Conservation (phyloP, 1,284 basidiomycete species). For the Sporisorium reilianum region DNA sequence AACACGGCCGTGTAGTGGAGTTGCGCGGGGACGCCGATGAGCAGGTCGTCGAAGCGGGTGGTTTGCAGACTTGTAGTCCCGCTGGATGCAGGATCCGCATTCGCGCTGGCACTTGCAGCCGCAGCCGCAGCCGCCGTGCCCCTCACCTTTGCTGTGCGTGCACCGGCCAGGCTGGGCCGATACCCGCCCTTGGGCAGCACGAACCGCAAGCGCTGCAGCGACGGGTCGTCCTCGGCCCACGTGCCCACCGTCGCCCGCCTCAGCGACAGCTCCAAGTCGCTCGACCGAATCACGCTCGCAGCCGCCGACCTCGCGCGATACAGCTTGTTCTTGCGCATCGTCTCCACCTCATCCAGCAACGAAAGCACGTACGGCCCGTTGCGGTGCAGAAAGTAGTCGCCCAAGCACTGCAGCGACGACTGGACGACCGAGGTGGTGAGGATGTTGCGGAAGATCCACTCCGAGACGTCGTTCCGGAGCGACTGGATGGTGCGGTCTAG, state of each 20-base stretch:
- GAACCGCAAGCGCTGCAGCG: slow-evolving; percentile 44
- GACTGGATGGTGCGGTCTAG: slow-evolving; percentile 70
- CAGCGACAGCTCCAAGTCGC: slow-evolving; percentile 55
- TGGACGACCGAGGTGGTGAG: slow-evolving; percentile 84
- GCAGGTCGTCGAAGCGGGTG: slow-evolving; percentile 52
- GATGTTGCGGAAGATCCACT: slow-evolving; percentile 91
- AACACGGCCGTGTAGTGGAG: slow-evolving; percentile 71
- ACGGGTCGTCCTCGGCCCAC: slow-evolving; percentile 55
- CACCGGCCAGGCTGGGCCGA: slow-evolving; percentile 30
- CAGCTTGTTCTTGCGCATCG: slow-evolving; percentile 74
- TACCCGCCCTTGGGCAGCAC: slow-evolving; percentile 41
- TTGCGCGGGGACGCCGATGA: slow-evolving; percentile 49
- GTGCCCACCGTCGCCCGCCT: slow-evolving; percentile 52
- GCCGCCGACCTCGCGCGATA: slow-evolving; percentile 76
- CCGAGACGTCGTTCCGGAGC: slow-evolving; percentile 80
- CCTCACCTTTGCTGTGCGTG: slow-evolving; percentile 31
- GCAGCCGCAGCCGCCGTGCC: slow-evolving; percentile 22
- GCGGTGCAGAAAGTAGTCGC: slow-evolving; percentile 77
- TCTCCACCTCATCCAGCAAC: slow-evolving; percentile 76
- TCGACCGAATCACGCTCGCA: slow-evolving; percentile 65
- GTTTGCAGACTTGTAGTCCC: neutral
- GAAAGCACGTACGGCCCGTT: slow-evolving; percentile 87
- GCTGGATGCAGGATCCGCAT: neutral
- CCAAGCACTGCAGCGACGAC: slow-evolving; percentile 79
- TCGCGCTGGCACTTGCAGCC: neutral